These are phyloP conservation scores for Fomitopsis pinicola DNA, from an alignment of 1,284 basidiomycete genomes.

Conservation along the genomic window DNA sequence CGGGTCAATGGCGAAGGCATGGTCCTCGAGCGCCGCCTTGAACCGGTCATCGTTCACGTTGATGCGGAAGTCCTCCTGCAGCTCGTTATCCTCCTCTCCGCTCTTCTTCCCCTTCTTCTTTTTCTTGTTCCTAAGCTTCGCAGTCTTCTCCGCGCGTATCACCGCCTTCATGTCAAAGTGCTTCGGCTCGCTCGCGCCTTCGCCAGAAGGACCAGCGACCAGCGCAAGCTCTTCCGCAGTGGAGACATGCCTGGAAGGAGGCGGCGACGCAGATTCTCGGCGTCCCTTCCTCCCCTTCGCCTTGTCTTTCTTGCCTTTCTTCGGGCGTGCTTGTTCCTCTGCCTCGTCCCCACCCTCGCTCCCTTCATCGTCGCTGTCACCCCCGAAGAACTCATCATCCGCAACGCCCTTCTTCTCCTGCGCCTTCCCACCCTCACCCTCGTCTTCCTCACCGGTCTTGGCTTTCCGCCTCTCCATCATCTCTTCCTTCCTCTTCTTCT, in stretches of 20 bases:
- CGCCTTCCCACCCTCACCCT: constrained; percentile 18
- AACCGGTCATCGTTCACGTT: constrained; percentile 90
- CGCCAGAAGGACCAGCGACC: constrained; percentile 51
- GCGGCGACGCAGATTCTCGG: constrained; percentile 7
- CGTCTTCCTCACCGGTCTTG: constrained; percentile 17
- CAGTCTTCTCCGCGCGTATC: constrained; percentile 74
- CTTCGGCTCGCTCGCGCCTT: constrained; percentile 49
- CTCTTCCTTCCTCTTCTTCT: constrained; percentile 74
- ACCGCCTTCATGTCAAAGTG: constrained; percentile 95
- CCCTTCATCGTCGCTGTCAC: constrained; percentile 40
- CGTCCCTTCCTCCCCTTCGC: constrained; percentile 9
- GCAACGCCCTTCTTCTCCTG: constrained; percentile 19
- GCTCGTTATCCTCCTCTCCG: constrained; percentile 50
- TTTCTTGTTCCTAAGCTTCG: constrained; percentile 44
- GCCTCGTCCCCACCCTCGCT: constrained; percentile 20
- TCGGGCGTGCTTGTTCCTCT: constrained; percentile 22
- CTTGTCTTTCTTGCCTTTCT: constrained; percentile 19
- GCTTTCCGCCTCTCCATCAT: constrained; percentile 33
- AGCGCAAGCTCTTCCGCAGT: constrained; percentile 63
- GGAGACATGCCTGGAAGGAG: constrained; percentile 26
- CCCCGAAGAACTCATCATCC: constrained; percentile 73
- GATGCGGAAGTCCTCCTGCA: constrained; percentile 78
- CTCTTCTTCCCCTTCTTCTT: constrained; percentile 39
- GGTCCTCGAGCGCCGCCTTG: constrained; percentile 83
- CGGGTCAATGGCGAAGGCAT: constrained; percentile 94